These are phyloP conservation scores for Oenanthe sinensis DNA, from an alignment of 129 eudicot genomes.

Conservation along the genomic window DNA sequence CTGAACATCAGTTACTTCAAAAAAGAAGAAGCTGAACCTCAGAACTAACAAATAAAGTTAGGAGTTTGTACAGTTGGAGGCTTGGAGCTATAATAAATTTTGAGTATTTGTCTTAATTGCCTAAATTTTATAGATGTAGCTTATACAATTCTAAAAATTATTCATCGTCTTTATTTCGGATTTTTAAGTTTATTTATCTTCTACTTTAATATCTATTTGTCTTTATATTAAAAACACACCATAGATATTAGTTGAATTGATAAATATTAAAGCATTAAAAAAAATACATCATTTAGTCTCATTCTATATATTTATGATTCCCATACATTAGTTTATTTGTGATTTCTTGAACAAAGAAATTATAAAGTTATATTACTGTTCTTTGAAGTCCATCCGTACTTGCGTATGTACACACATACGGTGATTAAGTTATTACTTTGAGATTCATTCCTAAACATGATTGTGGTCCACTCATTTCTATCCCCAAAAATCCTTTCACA, in stretches of 20 bases:
- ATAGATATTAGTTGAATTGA: neutral
- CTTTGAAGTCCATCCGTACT: neutral
- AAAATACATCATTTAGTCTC: neutral
- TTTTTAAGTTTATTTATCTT: too few relatives aligned
- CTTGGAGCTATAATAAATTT: too few relatives aligned
- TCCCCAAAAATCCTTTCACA: neutral
- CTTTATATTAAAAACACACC: neutral
- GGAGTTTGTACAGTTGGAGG: too few relatives aligned
- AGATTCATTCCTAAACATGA: neutral
- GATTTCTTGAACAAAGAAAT: neutral
- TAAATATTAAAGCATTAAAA: neutral
- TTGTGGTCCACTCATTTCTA: neutral
- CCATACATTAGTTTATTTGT: neutral
- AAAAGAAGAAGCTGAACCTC: too few relatives aligned
- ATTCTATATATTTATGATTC: neutral
- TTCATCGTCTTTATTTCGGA: too few relatives aligned
- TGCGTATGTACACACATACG: too few relatives aligned
- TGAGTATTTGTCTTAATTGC: too few relatives aligned
- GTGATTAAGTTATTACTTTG: neutral
- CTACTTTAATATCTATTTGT: too few relatives aligned
- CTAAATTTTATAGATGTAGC: too few relatives aligned
- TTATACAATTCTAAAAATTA: too few relatives aligned
- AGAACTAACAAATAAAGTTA: too few relatives aligned
- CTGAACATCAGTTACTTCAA: too few relatives aligned
- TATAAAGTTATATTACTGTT: neutral